Evolutionary conservation across 2,329 filamentous ascomycete genomes (phyloP), one percentile per base, ranked within the genome.

Genomic region (Arthrobotrys sphaeroides): DNA sequence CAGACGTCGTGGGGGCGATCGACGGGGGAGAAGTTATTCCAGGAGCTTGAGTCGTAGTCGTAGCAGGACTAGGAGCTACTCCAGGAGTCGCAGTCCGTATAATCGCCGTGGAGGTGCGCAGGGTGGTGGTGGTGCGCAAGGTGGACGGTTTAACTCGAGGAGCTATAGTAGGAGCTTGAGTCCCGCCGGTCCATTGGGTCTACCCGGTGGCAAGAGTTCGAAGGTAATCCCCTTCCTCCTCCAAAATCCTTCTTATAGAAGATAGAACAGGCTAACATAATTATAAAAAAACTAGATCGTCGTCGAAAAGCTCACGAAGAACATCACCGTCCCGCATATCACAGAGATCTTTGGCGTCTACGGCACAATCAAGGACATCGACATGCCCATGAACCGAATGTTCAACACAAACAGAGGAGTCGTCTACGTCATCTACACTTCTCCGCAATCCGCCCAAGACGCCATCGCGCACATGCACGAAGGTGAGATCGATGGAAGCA

Each of bases 401-500:
- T 92, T 91, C 85, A 90, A 91, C 82, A 93, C 90, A 64, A 98
- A 98, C 81, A 90, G 94, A 69, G 94, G 95, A 51, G 96, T 93
- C 26, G 95, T 94, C 31, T 98, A 97, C 82, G 93, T 98, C 77
- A 86, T 97, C 43, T 99, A 91, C 83, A 85, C 89, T 64, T 86
- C 90, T 78, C 88, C 93, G 78, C 85, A 88, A 57, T 91, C 94
- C 77, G 94, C 95, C 22, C 93, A 97, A 83, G 86, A 89, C 12
- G 95, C 95, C 26, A 96, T 97, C 79, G 89, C 94, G 16, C 92
- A 96, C 82, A 98, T 99, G 95, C 95, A 99, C 83, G 95, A 99
- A 84, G 93, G 92, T n/a, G 92, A 96, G 81, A 84, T 97, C 26
- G 94, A 97, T 82, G 93, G 93, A 60, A 88, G 90, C 20, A 86